Evolutionary conservation across 345 rosid genomes (phyloP).

Genomic region (Murraya koenigii): DNA sequence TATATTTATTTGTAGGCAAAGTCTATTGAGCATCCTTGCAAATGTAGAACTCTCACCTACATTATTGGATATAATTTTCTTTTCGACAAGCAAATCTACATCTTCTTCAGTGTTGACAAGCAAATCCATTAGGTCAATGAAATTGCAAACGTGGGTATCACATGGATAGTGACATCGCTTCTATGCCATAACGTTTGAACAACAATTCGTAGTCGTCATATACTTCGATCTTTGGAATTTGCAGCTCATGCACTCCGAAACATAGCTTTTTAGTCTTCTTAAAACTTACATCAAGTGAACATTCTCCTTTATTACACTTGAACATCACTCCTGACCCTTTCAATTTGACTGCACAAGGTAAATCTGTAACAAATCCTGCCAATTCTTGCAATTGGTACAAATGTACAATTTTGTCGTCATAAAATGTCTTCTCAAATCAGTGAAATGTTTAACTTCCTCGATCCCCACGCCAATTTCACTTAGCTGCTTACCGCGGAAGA

Average conservation of each 20-base stretch:
- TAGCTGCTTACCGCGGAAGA: too few species aligned
- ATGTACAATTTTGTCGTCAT: too few species aligned
- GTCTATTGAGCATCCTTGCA: not conserved
- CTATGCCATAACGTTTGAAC: not conserved
- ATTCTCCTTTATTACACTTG: not conserved
- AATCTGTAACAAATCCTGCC: too few species aligned
- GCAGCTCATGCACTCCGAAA: not conserved
- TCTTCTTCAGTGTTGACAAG: not conserved
- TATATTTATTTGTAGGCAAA: fast-evolving
- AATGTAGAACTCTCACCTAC: not conserved
- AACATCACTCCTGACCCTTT: not conserved
- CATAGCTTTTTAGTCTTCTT: not conserved
- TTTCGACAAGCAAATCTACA: not conserved
- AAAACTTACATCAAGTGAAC: not conserved
- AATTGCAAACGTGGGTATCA: not conserved
- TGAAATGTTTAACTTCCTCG: not conserved
- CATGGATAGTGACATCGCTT: not conserved
- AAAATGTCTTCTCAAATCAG: not conserved
- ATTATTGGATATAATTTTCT: not conserved
- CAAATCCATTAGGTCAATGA: not conserved
- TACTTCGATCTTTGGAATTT: not conserved
- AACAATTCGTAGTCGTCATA: fast-evolving
- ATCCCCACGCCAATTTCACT: too few species aligned
- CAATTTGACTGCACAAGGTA: not conserved
- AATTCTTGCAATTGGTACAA: too few species aligned